Evolutionary conservation across 495 filamentous ascomycete genomes (phyloP), one percentile per base, ranked within the genome.

Genomic region (Chaetomium tenue): DNA sequence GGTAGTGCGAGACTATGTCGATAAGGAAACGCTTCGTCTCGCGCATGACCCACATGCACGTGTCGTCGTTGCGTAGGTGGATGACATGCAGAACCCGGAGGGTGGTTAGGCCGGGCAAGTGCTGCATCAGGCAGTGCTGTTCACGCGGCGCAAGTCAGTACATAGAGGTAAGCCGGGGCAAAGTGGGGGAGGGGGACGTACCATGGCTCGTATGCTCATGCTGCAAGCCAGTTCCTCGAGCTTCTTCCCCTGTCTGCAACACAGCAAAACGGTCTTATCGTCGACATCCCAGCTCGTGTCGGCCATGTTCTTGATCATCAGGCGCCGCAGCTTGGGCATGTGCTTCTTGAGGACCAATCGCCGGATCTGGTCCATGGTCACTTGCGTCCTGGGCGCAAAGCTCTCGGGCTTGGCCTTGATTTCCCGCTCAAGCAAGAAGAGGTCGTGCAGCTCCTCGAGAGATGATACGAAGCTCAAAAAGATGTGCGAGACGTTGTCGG

Each of bases 351-450:
- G 71, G 5, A 79, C 78, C 30, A 78, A 53, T 52, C 78, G 76
- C 13, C 84, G 75, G 42, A 89, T 86, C 25, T 84, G 78, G 1
- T 81, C 77, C 0, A 85, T 84, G 0, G 68, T 79, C 0, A 79
- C 75, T 2, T 57, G 76, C 0, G 79, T 81, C 40, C 75, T 77
- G 16, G 77, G 75, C 6, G 82, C 73, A 25, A 82, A 81, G 60
- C 76, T 76, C 63, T 84, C 80, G 2, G 77, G 79, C 58, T 80
- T 79, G 63, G 75, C 70, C 67, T 82, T 84, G 28, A 53, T 46
- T 20, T 72, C 76, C 39, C 84, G 74, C 72, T 88, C 84, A n/a
- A 86, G 72, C 69, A 89, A 65, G 64, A 84, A 83, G 1, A 88
- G 74, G 64, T 87, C 85, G 23, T 79, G 77, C 18, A 88, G 64